Percentiles rank a stretch among this genome's conserved stretches.
These are phyloP conservation scores for Eutypa lata DNA, from an alignment of 2,329 filamentous ascomycete genomes.

Conservation along the genomic window DNA sequence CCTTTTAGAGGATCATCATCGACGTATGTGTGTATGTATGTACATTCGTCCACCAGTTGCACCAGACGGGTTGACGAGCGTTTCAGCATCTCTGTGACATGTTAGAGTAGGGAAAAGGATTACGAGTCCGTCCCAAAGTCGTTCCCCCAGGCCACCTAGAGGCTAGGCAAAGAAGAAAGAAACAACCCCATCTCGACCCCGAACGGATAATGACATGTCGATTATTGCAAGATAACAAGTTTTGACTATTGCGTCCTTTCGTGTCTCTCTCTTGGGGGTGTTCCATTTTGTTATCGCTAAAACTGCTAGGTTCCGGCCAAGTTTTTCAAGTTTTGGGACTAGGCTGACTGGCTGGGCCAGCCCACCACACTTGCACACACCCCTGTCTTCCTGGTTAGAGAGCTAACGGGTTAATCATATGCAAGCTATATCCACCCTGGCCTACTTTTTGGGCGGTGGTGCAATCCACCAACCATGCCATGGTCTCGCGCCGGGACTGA, in stretches of 20 bases:
- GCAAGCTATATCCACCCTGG: neutral
- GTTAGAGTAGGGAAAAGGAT: neutral
- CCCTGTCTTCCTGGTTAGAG: neutral
- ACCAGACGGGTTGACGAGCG: too few relatives aligned
- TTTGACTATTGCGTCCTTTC: neutral
- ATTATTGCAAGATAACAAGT: neutral
- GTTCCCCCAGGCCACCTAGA: too few relatives aligned
- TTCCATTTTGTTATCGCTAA: neutral
- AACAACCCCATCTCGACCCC: neutral
- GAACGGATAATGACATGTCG: neutral
- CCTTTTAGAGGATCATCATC: too few relatives aligned
- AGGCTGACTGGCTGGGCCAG: too few relatives aligned
- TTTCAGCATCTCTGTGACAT: neutral
- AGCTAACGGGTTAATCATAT: neutral
- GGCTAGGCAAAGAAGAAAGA: too few relatives aligned
- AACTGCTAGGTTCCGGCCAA: neutral
- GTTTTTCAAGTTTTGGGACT: too few relatives aligned
- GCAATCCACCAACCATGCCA: neutral
- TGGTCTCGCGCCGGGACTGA: neutral
- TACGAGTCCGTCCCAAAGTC: neutral
- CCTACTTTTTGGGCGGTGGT: neutral
- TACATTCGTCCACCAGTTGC: too few relatives aligned
- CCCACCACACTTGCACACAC: neutral
- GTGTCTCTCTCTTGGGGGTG: too few relatives aligned
- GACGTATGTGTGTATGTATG: too few relatives aligned